phyloP scores from a whole-genome alignment of 2,329 filamentous ascomycete species.

The Alternaria incomplexa region DNA sequence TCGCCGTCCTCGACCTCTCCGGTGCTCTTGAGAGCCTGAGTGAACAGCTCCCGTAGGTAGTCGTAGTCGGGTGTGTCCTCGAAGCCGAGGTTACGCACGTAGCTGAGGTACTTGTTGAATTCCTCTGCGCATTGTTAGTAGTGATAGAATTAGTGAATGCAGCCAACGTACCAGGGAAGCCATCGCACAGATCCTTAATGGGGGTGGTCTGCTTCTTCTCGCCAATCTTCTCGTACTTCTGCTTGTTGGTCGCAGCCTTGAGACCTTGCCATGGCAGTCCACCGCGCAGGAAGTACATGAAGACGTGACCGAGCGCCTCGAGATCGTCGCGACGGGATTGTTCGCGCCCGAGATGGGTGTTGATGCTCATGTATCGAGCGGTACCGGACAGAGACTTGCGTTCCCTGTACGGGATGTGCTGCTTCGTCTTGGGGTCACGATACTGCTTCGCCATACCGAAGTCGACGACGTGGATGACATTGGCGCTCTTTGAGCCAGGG shows the following conservation, averaged over 20 bases:
- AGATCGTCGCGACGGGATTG: constrained; percentile 96
- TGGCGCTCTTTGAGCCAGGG: constrained; percentile 89
- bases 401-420: constrained; percentile 97
- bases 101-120: constrained; percentile 96
- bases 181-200: constrained; percentile 96
- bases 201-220: constrained; percentile 99
- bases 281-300: constrained; percentile 72
- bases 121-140: constrained; percentile 67
- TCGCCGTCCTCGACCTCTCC: constrained; percentile 97
- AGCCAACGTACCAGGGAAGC: constrained; percentile 72
- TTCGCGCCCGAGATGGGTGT: constrained; percentile 94
- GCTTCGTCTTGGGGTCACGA: constrained; percentile 97
- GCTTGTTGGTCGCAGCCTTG: constrained; percentile 78
- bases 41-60: constrained; percentile 94
- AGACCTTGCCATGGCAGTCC: constrained; percentile 72
- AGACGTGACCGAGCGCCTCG: constrained; percentile 78
- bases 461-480: constrained; percentile 97
- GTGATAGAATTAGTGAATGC: not conserved
- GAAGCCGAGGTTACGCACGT: constrained; percentile 96
- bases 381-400: constrained; percentile 96
- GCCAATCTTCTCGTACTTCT: constrained; percentile 99
- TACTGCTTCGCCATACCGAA: constrained; percentile 99
- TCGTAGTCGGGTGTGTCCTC: constrained; percentile 99
- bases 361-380: constrained; percentile 99
- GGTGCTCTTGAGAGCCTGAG: constrained; percentile 90